Base-by-base conservation (phyloP, 495 filamentous ascomycete genomes). In the Pyronema omphalodes region DNA sequence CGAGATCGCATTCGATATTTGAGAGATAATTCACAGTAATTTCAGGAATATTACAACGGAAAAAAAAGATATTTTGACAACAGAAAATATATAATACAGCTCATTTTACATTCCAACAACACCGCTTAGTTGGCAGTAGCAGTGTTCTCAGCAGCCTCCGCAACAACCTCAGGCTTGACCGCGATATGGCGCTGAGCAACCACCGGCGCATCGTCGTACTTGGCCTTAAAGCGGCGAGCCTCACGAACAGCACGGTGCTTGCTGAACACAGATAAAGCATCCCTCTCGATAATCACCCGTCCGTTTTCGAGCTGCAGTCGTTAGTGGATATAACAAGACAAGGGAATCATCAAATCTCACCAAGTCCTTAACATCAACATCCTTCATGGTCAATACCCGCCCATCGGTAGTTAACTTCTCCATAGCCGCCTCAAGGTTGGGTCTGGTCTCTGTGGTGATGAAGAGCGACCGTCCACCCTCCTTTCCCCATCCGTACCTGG, bases 341-440 rank as follows among this genome's bases (percentile, higher is more conserved):
- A 29, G 39, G 12, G 12, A 43, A 17, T 6, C 12, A 43, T 43
- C 12, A 43, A 9, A 23, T 35, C 61, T 55, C 53, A 64, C 61
- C 55, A 95, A 67, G 69, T 94, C 82, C 74, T 94, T 95, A 40
- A 95, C 87, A 74, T 95, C 89, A 40, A 95, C 82, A 58, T 94
- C 84, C 11, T 67, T 68, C 54, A 77, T 70, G 57, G 75, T 72
- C 66, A 84, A 62, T n/a, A 80, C 78, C 54, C 76, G 76, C 9
- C 82, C 86, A 57, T 75, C 70, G 15, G 51, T 44, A n/a, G 74
- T 73, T 48, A 80, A 71, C 35, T 75, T 71, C 34, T 72, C 71
- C 60, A 91, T 66, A 45, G 75, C 78, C 35, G 64, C 68, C 54
- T 72, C 77, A 48, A 88, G 64, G 43, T 74, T 75, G 18, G 71